Evolutionary conservation across 1,284 basidiomycete species (phyloP), one percentile per base, ranked within the genome.

Genomic region (Phellopilus nigrolimitatus): DNA sequence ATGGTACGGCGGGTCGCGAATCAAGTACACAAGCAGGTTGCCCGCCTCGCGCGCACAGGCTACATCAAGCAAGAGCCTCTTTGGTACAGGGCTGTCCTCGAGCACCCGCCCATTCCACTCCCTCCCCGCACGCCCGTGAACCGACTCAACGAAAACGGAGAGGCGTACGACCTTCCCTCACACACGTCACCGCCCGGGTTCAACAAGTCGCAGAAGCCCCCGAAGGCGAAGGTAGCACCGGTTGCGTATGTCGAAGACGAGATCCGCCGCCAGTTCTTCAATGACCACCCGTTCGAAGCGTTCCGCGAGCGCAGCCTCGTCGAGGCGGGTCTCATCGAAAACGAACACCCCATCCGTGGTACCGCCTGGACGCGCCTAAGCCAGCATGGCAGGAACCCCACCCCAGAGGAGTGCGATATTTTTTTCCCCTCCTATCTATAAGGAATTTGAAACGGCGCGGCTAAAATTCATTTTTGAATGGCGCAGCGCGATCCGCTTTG

Each of bases 241-340:
- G 79, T 98, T 54, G 74, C 79, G 44, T 97, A 95, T 66, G 60
- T 88, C 25, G 91, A 95, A 65, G 95, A 99, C 68, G 75, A 79
- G 54, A 74, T 98, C 48, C 82, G 95, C 40, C 75, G 82, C 49
- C 91, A 92, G 66, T 99, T 99, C 76, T 98, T 95, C 73, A 75
- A 78, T 48, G 95, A 99, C 70, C 95, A 97, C 65, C 94, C 95
- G 2, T 98, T 97, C 66, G 95, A 99, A 70, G 87, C 91, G 1
- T 88, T 95, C 66, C 78, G 94, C 36, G 84, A 92, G 1, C 74
- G 78, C 12, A 84, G 79, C 9, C 68, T 99, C 45, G 80, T 90
- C 0, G 95, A 99, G 70, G 74, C 73, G 38, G 76, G 69, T 30
- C 67, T 69, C 12, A 72, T 88, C 45, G 74, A 78, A 58, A 69